Base-by-base conservation (phyloP, 2,329 filamentous ascomycete genomes). In the Ilyonectria sp. region DNA sequence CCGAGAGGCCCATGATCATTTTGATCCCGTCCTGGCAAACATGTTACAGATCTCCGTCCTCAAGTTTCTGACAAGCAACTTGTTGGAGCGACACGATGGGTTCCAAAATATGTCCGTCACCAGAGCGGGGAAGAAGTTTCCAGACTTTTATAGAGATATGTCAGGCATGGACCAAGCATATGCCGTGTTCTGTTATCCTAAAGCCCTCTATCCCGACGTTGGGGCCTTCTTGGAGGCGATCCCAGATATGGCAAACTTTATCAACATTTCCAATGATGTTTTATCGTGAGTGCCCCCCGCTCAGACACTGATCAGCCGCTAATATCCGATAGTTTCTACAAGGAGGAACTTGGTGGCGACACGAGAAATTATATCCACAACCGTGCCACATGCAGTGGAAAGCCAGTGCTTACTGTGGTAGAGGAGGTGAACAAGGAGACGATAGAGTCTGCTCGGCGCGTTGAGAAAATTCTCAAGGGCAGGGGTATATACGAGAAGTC, bases 351-450 rank as follows among this genome's bases (percentile, higher is more conserved):
- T 6, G 53, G 60, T 6, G 60, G 60, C 17, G 60, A 63, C 11
- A 49, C 31, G 31, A 63, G 60, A 35, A 63, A 63, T 35, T 63
- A 63, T 23, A 44, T 63, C 33, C 60, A 63, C 43, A 63, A 63
- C 60, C 17, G 52, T 15, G 60, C 60, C 4, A 55, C 47, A 9
- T 40, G 21, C 23, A 37, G 46, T 9, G 60, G 53, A n/a, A 63
- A 63, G 60, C 31, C 60, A 29, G 37, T 63, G 15, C 31, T 63
- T 33, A 35, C 54, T 11, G 52, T 63, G 11, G 21, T 63, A 17
- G 23, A 23, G 29, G 60, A 63, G 7, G 53, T 57, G 11, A 63
- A 50, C 11, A 46, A 43, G 31, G 60, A 63, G 43, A 57, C 60
- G 8, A 63, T 63, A 40, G 53, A 21, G 35, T 44, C 52, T 13